A percentile compares a stretch with the other conserved stretches of the same genome.
phyloP scores from a whole-genome alignment of 2,329 filamentous ascomycete genomes.

The Massarina eburnea region DNA sequence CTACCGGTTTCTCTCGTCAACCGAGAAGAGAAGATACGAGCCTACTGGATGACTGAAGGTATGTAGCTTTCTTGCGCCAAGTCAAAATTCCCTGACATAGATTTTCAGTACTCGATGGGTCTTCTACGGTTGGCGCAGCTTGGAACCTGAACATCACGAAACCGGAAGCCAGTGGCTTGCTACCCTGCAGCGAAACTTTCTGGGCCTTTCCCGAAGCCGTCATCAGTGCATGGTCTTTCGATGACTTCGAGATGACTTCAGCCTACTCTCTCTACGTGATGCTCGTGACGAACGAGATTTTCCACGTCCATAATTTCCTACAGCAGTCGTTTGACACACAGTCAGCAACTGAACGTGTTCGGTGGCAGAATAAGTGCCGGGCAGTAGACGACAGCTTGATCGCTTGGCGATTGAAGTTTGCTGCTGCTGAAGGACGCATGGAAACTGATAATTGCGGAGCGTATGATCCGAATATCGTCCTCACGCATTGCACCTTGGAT shows the following conservation, averaged over 20 bases:
- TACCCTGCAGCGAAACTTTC: slow-evolving; percentile 29
- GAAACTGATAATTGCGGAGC: slow-evolving; percentile 15
- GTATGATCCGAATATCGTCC: slow-evolving; percentile 25
- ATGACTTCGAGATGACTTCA: slow-evolving; percentile 21
- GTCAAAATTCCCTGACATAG: neutral
- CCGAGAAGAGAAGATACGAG: slow-evolving; percentile 39
- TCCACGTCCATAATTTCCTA: slow-evolving; percentile 26
- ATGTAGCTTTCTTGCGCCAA: neutral
- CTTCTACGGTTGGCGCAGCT: slow-evolving; percentile 35
- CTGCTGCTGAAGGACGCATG: slow-evolving; percentile 14
- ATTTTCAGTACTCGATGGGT: slow-evolving; percentile 32
- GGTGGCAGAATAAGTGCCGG: slow-evolving; percentile 25
- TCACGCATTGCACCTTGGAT: slow-evolving; percentile 26
- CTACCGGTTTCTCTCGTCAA: slow-evolving; percentile 33
- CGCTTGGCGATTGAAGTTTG: slow-evolving; percentile 24
- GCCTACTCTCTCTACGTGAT: slow-evolving; percentile 28
- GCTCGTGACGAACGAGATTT: slow-evolving; percentile 26
- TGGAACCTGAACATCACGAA: slow-evolving; percentile 27
- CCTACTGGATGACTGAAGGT: slow-evolving; percentile 43
- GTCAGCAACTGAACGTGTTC: slow-evolving; percentile 19
- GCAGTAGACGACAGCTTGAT: slow-evolving; percentile 24
- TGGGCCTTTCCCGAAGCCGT: slow-evolving; percentile 27
- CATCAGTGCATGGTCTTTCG: slow-evolving; percentile 21
- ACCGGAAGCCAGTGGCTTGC: slow-evolving; percentile 15
- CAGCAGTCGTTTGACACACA: slow-evolving; percentile 27